Percentiles rank a stretch among this genome's conserved stretches.
phyloP scores from a whole-genome alignment of 306 rosid genomes.

The Lathyrus tuberosus region DNA sequence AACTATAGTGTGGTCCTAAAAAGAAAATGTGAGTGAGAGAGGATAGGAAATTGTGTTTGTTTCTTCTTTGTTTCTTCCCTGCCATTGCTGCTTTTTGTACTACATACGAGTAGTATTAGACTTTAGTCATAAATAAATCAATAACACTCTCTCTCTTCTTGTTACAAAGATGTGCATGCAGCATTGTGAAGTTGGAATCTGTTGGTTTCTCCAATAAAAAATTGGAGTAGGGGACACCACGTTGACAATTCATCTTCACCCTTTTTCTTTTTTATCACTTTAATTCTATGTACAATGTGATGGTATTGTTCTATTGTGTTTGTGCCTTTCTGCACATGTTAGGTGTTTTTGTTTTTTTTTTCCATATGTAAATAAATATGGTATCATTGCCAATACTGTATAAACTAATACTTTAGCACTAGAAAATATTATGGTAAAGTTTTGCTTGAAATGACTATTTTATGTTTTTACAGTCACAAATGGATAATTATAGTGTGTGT shows the following conservation, averaged over 20 bases:
- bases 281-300: background rate
- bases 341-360: background rate
- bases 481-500: too few species aligned
- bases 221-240: constrained; percentile 11
- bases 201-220: constrained; percentile 3
- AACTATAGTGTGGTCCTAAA: constrained; percentile 47
- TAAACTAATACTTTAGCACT: too few species aligned
- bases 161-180: background rate
- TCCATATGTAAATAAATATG: background rate
- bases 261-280: constrained; percentile 10
- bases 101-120: constrained; percentile 28
- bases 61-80: constrained; percentile 40
- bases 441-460: too few species aligned
- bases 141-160: background rate
- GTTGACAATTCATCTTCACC: constrained; percentile 8
- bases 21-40: constrained; percentile 9
- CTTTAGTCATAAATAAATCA: constrained; percentile 19
- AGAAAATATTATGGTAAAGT: too few species aligned
- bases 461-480: too few species aligned
- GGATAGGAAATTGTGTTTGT: constrained; percentile 27
- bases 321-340: background rate
- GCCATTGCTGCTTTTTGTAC: constrained; percentile 24
- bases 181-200: background rate
- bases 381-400: background rate
- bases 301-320: background rate